Evolutionary conservation across 495 filamentous ascomycete genomes (phyloP).

Genomic region (Xylaria venustula): DNA sequence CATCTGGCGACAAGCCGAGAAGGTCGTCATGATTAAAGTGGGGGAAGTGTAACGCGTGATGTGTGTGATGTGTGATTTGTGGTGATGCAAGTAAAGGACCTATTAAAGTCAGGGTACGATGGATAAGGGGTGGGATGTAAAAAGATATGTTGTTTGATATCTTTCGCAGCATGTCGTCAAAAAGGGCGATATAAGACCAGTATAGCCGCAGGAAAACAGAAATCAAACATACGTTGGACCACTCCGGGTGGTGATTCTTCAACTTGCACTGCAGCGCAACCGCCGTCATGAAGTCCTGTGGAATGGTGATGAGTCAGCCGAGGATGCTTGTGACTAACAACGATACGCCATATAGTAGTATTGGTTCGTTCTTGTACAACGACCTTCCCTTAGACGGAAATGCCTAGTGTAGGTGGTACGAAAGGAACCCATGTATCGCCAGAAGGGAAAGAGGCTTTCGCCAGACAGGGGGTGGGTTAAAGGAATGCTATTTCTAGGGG

Average conservation of each 20-base stretch:
- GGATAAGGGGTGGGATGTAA: background rate
- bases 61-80: background rate
- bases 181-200: background rate
- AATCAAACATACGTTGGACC: slow-evolving; percentile 59
- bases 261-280: slow-evolving; percentile 55
- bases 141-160: background rate
- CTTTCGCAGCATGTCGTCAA: slow-evolving; percentile 7
- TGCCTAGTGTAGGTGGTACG: background rate
- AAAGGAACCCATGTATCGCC: background rate
- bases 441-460: too few relatives aligned
- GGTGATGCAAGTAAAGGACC: background rate
- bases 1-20: background rate
- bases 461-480: too few relatives aligned
- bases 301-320: slow-evolving; percentile 6
- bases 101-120: background rate
- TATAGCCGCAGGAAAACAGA: too few relatives aligned
- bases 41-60: background rate
- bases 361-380: background rate
- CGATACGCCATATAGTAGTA: background rate
- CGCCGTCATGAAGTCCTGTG: slow-evolving; percentile 60
- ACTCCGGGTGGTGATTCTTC: slow-evolving; percentile 62
- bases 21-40: background rate
- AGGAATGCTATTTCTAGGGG: too few relatives aligned
- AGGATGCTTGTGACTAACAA: background rate
- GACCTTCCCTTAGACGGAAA: background rate